Percentiles rank a stretch among this genome's conserved stretches.
Conservation (phyloP, 192 early-diverging fungal genomes). For the Backusella australiensis region DNA sequence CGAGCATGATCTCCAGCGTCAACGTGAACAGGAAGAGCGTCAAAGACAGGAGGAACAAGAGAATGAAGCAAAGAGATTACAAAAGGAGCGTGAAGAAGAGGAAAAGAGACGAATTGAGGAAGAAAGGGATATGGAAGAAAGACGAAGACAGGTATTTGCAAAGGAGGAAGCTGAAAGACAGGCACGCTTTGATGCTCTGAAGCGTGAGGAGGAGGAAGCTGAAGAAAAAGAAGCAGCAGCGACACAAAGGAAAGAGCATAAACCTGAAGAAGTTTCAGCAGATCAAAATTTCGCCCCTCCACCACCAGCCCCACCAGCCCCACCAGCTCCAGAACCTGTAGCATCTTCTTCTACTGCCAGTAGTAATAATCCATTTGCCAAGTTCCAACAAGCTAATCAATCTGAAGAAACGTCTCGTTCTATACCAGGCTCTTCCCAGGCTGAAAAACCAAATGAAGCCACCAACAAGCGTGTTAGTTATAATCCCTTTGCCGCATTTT, state of each 20-base stretch:
- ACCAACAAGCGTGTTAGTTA: constrained; percentile 35
- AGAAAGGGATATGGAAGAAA: constrained; percentile 10
- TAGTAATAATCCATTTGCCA: constrained; percentile 41
- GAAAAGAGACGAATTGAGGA: constrained; percentile 11
- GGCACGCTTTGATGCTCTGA: constrained; percentile 17
- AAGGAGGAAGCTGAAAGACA: constrained; percentile 16
- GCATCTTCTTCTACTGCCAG: background rate
- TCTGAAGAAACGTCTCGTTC: background rate
- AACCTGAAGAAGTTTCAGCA: background rate
- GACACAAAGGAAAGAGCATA: constrained; percentile 3
- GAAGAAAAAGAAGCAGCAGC: background rate
- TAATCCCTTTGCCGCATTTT: constrained; percentile 42
- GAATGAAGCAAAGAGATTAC: constrained; percentile 1
- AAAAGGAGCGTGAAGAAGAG: constrained; percentile 14
- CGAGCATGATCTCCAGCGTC: background rate
- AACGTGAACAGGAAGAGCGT: constrained; percentile 7
- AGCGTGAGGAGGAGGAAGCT: constrained; percentile 9
- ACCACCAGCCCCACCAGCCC: background rate
- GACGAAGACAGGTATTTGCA: constrained; percentile 14
- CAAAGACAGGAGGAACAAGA: constrained; percentile 16
- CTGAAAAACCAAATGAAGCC: constrained; percentile 16
- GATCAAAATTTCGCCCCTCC: background rate
- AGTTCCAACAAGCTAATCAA: constrained; percentile 3
- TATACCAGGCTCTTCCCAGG: background rate
- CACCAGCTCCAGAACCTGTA: background rate